Percentiles rank a stretch among this genome's conserved stretches.
phyloP scores from a whole-genome alignment of 2,329 filamentous ascomycete species.

The Talaromyces islandicus region DNA sequence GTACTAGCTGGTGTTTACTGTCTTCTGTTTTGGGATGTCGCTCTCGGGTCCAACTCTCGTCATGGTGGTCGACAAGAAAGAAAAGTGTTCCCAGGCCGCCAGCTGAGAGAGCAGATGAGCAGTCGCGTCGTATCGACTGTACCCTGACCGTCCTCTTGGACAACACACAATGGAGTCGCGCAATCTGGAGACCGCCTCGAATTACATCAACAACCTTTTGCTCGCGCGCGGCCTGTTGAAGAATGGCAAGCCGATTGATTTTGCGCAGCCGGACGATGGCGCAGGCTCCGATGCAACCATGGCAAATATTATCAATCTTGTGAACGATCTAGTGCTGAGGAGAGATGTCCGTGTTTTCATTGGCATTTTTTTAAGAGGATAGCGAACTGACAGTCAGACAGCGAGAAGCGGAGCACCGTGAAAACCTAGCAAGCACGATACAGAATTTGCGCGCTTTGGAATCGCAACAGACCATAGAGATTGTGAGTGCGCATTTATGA shows the following conservation, averaged over 20 bases:
- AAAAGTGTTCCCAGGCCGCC: neutral
- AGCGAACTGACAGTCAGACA: slow-evolving; percentile 31
- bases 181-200: slow-evolving; percentile 56
- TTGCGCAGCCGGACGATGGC: slow-evolving; percentile 63
- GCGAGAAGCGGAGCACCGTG: slow-evolving; percentile 85
- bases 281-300: slow-evolving; percentile 61
- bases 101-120: neutral
- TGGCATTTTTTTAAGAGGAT: neutral
- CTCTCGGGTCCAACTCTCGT: neutral
- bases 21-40: slow-evolving; percentile 35
- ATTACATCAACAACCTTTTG: slow-evolving; percentile 60
- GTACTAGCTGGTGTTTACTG: slow-evolving; percentile 33
- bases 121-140: neutral
- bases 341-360: slow-evolving; percentile 64
- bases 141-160: neutral
- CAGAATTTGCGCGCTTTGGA: slow-evolving; percentile 70
- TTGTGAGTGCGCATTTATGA: slow-evolving; percentile 43
- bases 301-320: slow-evolving; percentile 81
- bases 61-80: slow-evolving; percentile 6
- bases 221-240: slow-evolving; percentile 58
- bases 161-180: slow-evolving; percentile 34
- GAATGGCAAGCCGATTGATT: slow-evolving; percentile 62
- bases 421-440: slow-evolving; percentile 72
- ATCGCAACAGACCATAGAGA: slow-evolving; percentile 64
- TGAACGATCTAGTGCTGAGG: slow-evolving; percentile 87